phyloP scores from a whole-genome alignment of 768 basidiomycete genomes.

The Solioccasus polychromus region DNA sequence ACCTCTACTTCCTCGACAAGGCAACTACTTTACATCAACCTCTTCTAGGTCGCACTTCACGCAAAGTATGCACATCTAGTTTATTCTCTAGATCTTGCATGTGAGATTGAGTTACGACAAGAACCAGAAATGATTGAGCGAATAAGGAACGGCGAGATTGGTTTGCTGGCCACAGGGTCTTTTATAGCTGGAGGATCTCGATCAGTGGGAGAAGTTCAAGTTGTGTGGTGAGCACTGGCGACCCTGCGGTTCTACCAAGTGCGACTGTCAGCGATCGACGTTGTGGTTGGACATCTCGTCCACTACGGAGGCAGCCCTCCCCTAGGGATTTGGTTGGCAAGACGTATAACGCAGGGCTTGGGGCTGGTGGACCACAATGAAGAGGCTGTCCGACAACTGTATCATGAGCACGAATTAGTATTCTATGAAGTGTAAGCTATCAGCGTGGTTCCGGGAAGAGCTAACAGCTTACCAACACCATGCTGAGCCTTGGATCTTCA shows the following conservation, averaged over 20 bases:
- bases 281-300: not conserved
- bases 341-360: not conserved
- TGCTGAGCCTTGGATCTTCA: too few relatives aligned
- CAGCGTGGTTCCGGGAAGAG: too few relatives aligned
- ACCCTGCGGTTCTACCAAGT: conserved; percentile 3
- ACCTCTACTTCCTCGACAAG: too few relatives aligned
- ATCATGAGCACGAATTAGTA: too few relatives aligned
- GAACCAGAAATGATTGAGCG: too few relatives aligned
- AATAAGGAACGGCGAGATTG: not conserved
- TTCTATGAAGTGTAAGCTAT: too few relatives aligned
- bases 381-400: too few relatives aligned
- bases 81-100: conserved; percentile 61
- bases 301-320: too few relatives aligned
- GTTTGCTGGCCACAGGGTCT: not conserved
- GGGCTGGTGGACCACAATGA: too few relatives aligned
- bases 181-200: conserved; percentile 6
- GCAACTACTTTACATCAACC: conserved; percentile 45
- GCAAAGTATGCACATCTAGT: conserved; percentile 45
- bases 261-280: not conserved
- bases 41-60: conserved; percentile 47
- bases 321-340: not conserved
- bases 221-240: too few relatives aligned
- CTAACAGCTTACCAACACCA: too few relatives aligned
- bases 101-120: conserved; percentile 1
- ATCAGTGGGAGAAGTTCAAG: not conserved